Conservation (phyloP, 169 alveolate species). For the Eimeria tenella region DNA sequence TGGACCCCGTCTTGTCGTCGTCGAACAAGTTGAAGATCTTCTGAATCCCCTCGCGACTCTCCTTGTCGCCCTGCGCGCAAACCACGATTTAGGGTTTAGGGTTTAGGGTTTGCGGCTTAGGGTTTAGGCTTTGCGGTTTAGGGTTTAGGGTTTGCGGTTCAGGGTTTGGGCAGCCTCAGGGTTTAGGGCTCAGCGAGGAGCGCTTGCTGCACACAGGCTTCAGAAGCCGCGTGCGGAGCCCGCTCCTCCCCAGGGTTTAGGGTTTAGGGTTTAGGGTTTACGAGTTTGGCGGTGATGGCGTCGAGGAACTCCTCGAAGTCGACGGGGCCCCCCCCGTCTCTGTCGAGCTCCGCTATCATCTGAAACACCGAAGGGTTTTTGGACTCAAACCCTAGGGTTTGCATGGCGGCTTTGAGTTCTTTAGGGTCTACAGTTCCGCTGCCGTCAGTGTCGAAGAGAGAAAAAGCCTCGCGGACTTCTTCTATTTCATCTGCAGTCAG, state of each 20-base stretch:
- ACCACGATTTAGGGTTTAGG: not conserved
- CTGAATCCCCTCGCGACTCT: conserved; percentile 98
- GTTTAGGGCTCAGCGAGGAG: not conserved
- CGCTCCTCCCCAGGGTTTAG: no score
- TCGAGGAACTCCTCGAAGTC: conserved; percentile 98
- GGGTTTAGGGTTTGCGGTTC: conserved; percentile 76
- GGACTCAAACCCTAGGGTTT: conserved; percentile 99
- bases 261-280: conserved; percentile 62
- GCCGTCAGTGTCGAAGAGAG: conserved; percentile 99
- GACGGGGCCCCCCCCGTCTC: conserved; percentile 96
- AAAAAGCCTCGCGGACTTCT: conserved; percentile 99
- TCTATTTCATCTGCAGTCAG: conserved; percentile 96
- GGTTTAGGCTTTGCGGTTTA: no score
- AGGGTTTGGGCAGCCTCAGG: not conserved
- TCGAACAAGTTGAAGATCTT: conserved; percentile 98
- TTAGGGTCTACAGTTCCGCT: conserved; percentile 98
- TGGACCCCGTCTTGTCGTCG: conserved; percentile 96
- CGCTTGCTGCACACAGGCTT: no score
- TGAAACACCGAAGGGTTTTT: conserved; percentile 98
- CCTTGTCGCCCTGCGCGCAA: conserved; percentile 94
- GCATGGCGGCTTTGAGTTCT: conserved; percentile 99
- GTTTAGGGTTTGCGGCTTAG: conserved; percentile 86
- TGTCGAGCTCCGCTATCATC: conserved; percentile 98
- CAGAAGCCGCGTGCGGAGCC: no score
- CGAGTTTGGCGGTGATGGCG: conserved; percentile 97